Conservation (phyloP, 164 flowering plant species). For the Piper betle region DNA sequence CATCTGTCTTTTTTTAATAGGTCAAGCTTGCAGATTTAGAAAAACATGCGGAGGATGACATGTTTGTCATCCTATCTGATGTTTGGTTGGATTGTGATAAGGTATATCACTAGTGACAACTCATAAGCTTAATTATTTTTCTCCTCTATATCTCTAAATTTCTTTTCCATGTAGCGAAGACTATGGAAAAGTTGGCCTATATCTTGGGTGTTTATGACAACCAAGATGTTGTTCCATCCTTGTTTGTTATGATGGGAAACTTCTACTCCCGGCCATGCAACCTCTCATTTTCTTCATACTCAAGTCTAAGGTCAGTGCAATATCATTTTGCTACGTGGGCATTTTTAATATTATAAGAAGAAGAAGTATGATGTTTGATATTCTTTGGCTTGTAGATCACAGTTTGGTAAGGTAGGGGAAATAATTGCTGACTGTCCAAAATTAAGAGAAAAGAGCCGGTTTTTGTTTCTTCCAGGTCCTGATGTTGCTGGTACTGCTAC, state of each 20-base stretch:
- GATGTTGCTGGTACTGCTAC: constrained; percentile 68
- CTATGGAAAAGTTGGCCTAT: constrained; percentile 61
- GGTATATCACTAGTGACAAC: constrained; percentile 27
- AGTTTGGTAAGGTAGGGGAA: constrained; percentile 80
- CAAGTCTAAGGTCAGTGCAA: constrained; percentile 57
- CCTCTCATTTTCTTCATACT: constrained; percentile 63
- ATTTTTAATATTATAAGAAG: not conserved
- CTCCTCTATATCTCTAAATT: constrained; percentile 1
- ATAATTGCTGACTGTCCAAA: constrained; percentile 69
- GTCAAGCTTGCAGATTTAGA: constrained; percentile 59
- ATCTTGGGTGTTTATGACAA: constrained; percentile 79
- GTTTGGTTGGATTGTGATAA: constrained; percentile 79
- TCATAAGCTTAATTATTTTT: not conserved
- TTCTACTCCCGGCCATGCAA: constrained; percentile 91
- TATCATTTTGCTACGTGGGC: not conserved
- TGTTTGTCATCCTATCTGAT: constrained; percentile 90
- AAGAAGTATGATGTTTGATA: not conserved
- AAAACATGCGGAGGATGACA: constrained; percentile 71
- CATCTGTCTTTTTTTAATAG: constrained; percentile 19
- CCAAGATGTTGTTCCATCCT: constrained; percentile 83
- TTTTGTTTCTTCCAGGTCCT: constrained; percentile 93
- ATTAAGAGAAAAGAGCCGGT: constrained; percentile 56
- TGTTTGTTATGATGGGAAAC: constrained; percentile 94
- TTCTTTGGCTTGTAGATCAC: constrained; percentile 36
- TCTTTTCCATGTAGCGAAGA: constrained; percentile 48